Conservation (phyloP, 2,329 filamentous ascomycete genomes). For the Arthrinium puccinioides region DNA sequence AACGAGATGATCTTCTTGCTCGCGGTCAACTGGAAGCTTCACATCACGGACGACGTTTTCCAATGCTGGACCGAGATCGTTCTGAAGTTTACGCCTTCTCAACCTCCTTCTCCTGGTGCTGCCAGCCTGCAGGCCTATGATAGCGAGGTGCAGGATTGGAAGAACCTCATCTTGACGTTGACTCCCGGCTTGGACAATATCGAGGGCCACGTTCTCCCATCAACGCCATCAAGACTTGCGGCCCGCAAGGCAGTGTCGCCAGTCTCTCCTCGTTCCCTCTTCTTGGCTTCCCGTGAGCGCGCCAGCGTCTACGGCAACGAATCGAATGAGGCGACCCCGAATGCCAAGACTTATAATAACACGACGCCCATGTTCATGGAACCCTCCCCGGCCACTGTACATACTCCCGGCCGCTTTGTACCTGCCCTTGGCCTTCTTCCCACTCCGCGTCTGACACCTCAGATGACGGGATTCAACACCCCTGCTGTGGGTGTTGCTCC, state of each 20-base stretch:
- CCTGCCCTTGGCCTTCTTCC: constrained; percentile 49
- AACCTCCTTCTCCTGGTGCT: constrained; percentile 47
- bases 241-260: constrained; percentile 22
- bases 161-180: constrained; percentile 48
- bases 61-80: constrained; percentile 93
- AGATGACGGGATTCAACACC: constrained; percentile 49
- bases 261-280: constrained; percentile 34
- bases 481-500: constrained; percentile 50
- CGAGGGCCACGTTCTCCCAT: constrained; percentile 34
- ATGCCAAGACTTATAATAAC: constrained; percentile 32
- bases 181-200: constrained; percentile 53
- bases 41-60: constrained; percentile 84
- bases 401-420: constrained; percentile 38
- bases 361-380: constrained; percentile 40
- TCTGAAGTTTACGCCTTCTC: constrained; percentile 68
- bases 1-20: constrained; percentile 90
- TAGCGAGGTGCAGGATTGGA: constrained; percentile 48
- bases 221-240: not conserved
- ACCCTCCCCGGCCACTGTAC: constrained; percentile 33
- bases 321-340: constrained; percentile 30
- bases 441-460: constrained; percentile 52
- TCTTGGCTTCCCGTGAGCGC: constrained; percentile 33
- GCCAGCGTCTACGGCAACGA: constrained; percentile 26
- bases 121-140: constrained; percentile 31
- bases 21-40: constrained; percentile 89